A percentile compares a stretch with the other conserved stretches of the same genome.
Evolutionary conservation across 352 stramenopile genomes (phyloP).

Genomic region (Plasmopara viticola): DNA sequence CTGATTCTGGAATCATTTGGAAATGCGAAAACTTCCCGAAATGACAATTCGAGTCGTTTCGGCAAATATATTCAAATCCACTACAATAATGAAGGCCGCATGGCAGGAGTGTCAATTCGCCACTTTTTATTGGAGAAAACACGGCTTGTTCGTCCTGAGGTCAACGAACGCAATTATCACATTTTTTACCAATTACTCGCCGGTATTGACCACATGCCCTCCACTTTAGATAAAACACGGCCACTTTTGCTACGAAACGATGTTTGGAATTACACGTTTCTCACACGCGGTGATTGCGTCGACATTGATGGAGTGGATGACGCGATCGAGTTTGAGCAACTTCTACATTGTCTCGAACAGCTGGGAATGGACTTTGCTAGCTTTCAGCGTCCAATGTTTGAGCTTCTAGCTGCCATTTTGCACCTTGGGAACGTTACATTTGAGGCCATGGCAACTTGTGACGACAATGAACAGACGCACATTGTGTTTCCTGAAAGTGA

Average conservation of each 20-base stretch:
- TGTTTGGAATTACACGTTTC: conserved; percentile 69
- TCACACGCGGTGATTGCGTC: conserved; percentile 68
- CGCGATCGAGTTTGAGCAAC: conserved; percentile 58
- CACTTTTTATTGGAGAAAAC: conserved; percentile 83
- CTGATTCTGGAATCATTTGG: conserved; percentile 77
- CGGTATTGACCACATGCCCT: conserved; percentile 23
- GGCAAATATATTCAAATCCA: conserved; percentile 89
- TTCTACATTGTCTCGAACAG: conserved; percentile 55
- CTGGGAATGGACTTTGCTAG: conserved; percentile 54
- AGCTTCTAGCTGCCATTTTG: conserved; percentile 61
- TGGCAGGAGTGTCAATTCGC: conserved; percentile 68
- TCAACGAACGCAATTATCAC: conserved; percentile 78
- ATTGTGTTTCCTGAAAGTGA: conserved; percentile 51
- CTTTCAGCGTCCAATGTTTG: conserved; percentile 70
- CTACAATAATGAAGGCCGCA: conserved; percentile 66
- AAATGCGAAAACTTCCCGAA: conserved; percentile 79
- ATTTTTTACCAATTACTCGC: conserved; percentile 77
- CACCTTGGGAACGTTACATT: conserved; percentile 71
- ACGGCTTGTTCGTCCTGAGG: conserved; percentile 55
- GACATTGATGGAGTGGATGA: conserved; percentile 73
- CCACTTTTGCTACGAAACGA: conserved; percentile 30
- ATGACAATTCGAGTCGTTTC: conserved; percentile 88
- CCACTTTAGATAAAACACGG: conserved; percentile 10
- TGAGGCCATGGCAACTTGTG: conserved; percentile 19
- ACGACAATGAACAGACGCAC: conserved; percentile 28